Evolutionary conservation across 495 filamentous ascomycete species (phyloP), one percentile per base, ranked within the genome.

Genomic region (Pyrenula massariospora): DNA sequence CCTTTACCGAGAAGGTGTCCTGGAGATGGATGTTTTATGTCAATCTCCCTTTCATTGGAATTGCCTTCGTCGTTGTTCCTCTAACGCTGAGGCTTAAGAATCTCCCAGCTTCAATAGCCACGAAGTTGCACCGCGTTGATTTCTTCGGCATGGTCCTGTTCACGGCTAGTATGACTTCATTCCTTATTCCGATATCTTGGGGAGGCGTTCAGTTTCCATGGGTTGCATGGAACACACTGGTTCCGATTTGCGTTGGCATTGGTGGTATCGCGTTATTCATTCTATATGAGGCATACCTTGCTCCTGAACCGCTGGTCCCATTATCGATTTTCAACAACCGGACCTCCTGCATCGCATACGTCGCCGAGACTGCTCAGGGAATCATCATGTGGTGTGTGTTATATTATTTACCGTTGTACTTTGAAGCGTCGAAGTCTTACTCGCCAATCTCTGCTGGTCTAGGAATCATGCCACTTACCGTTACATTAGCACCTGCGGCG

Each of bases 351-450:
- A 69, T 71, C 68, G 58, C 71, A 2, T 59, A 84, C 70, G 22
- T 79, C 12, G 76, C 64, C 1, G 74, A 73, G 5, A 70, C 71
- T 57, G 72, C 75, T 62, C 84, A 77, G 63, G 84, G 65, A 65
- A 68, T 73, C 68, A 65, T 64, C 52, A 72, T 72, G 48, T 79
- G 71, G 79, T 75, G 54, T 57, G 60, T 83, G 0, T 60, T 91
- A 0, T 85, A 87, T 60, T 84, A 79, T 54, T 66, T 84, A 25
- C 76, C 84, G 0, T 71, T 90, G 22, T 89, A 84, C 65, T 84
- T 84, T 62, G 69, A 81, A 54, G 76, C 80, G 10, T 75, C 85
- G 24, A 79, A 81, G 55, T 77, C 70, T 52, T 72, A 76, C 52
- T 66, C 71, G 0, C 71, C 80, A 0, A 78, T 80, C 3, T 57